Percentiles rank a stretch among this genome's conserved stretches.
These are phyloP conservation scores for Xylariaceae sp. DNA, from an alignment of 2,329 filamentous ascomycete genomes.

Conservation along the genomic window DNA sequence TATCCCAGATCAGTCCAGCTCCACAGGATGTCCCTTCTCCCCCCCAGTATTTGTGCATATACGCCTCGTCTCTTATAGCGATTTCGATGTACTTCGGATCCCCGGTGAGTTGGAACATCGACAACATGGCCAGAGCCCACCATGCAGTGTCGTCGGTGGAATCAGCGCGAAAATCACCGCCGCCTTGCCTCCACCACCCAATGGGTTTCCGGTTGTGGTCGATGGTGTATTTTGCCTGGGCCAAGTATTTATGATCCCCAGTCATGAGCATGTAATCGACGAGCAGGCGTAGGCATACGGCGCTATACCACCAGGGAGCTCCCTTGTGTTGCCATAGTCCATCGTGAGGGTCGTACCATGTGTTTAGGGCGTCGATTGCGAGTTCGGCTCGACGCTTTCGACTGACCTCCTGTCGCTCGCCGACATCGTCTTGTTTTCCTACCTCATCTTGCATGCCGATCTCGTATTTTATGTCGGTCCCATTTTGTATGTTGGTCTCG, in stretches of 20 bases:
- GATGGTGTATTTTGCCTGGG: conserved; percentile 30
- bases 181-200: conserved; percentile 34
- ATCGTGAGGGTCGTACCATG: conserved; percentile 30
- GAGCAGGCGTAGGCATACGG: conserved; percentile 33
- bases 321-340: conserved; percentile 30
- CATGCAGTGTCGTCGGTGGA: conserved; percentile 45
- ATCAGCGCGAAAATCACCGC: conserved; percentile 36
- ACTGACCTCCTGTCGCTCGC: no score
- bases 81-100: conserved; percentile 41
- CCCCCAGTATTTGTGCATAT: conserved; percentile 36
- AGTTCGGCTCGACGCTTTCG: no score
- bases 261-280: conserved; percentile 35
- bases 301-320: conserved; percentile 38
- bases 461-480: no score
- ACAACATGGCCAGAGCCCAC: conserved; percentile 50
- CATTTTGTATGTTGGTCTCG: no score
- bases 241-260: conserved; percentile 27
- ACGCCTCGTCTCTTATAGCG: conserved; percentile 44
- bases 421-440: no score
- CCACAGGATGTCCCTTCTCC: conserved; percentile 39
- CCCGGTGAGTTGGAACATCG: conserved; percentile 43
- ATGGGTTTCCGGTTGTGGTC: conserved; percentile 32
- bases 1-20: conserved; percentile 43
- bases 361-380: conserved; percentile 34
- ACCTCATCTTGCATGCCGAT: no score